Evolutionary conservation across 2,329 filamentous ascomycete genomes (phyloP).

Genomic region (Purpureocillium takamizusanense): DNA sequence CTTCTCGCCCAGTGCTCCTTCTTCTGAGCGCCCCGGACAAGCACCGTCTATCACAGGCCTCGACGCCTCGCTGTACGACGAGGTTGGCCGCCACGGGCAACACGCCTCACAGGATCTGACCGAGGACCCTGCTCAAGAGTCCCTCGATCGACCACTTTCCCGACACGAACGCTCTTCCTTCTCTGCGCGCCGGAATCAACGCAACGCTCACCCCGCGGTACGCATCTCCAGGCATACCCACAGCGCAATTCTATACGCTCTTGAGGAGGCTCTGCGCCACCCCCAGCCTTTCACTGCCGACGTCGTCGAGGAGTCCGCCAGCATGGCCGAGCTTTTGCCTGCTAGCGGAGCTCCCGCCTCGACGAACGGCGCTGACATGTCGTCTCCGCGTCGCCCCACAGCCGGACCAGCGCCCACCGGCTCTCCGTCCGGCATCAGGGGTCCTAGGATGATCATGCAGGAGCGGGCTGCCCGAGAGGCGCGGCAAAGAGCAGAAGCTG

Average conservation of each 20-base stretch:
- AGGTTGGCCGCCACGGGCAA: slow-evolving; percentile 16
- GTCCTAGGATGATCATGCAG: slow-evolving; percentile 87
- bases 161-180: slow-evolving; percentile 13
- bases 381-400: slow-evolving; percentile 33
- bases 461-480: slow-evolving; percentile 72
- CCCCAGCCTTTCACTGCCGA: slow-evolving; percentile 79
- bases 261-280: slow-evolving; percentile 81
- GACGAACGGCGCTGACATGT: slow-evolving; percentile 44
- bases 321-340: slow-evolving; percentile 73
- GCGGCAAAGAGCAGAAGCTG: slow-evolving; percentile 56
- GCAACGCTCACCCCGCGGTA: slow-evolving; percentile 36
- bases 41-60: slow-evolving; percentile 27
- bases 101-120: slow-evolving; percentile 40
- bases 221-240: slow-evolving; percentile 78
- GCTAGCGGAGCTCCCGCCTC: slow-evolving; percentile 46
- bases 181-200: slow-evolving; percentile 21
- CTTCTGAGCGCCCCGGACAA: slow-evolving; percentile 7
- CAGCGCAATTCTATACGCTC: slow-evolving; percentile 81
- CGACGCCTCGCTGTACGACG: slow-evolving; percentile 22
- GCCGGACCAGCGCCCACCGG: slow-evolving; percentile 41
- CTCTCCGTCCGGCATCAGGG: slow-evolving; percentile 61
- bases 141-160: slow-evolving; percentile 20
- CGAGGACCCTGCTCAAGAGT: slow-evolving; percentile 33
- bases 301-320: slow-evolving; percentile 76
- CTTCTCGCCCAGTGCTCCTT: slow-evolving; percentile 31